A percentile compares a stretch with the other conserved stretches of the same genome.
Conservation (phyloP, 2,329 filamentous ascomycete species). For the Penicillium sclerotigenum region DNA sequence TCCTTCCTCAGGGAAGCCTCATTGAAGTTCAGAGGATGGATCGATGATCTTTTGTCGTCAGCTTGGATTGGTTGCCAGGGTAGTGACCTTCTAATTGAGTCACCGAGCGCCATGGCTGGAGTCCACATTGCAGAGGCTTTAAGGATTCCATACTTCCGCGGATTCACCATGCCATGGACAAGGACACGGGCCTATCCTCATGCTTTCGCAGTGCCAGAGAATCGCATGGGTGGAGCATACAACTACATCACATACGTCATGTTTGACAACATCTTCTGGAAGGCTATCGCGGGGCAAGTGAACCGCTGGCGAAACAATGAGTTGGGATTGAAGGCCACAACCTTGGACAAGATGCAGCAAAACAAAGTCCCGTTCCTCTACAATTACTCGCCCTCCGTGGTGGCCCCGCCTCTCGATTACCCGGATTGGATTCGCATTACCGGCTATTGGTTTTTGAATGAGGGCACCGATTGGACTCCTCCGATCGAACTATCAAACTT, state of each 20-base stretch:
- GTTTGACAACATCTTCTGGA: slow-evolving; percentile 97
- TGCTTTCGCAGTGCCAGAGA: slow-evolving; percentile 87
- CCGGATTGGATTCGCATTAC: slow-evolving; percentile 97
- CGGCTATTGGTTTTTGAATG: slow-evolving; percentile 96
- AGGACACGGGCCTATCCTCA: slow-evolving; percentile 93
- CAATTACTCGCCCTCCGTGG: slow-evolving; percentile 91
- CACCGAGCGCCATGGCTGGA: slow-evolving; percentile 92
- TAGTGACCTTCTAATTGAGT: slow-evolving; percentile 88
- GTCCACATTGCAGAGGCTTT: slow-evolving; percentile 96
- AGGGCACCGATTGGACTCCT: slow-evolving; percentile 67
- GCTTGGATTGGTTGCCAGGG: slow-evolving; percentile 81
- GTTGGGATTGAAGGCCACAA: slow-evolving; percentile 75
- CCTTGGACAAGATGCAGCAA: slow-evolving; percentile 83
- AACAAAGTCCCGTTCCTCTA: slow-evolving; percentile 99
- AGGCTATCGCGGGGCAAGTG: slow-evolving; percentile 82
- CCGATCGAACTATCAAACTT: slow-evolving; percentile 74
- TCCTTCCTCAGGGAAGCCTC: slow-evolving; percentile 87
- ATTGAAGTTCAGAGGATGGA: slow-evolving; percentile 86
- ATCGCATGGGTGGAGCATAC: slow-evolving; percentile 92
- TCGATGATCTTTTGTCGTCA: slow-evolving; percentile 79
- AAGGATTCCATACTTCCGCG: slow-evolving; percentile 89
- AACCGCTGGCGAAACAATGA: slow-evolving; percentile 87
- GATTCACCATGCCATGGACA: slow-evolving; percentile 99
- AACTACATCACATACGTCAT: slow-evolving; percentile 94
- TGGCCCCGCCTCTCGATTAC: slow-evolving; percentile 91